These are phyloP conservation scores for Fagopyrum esculentum DNA, from an alignment of 148 eudicot species.

Conservation along the genomic window DNA sequence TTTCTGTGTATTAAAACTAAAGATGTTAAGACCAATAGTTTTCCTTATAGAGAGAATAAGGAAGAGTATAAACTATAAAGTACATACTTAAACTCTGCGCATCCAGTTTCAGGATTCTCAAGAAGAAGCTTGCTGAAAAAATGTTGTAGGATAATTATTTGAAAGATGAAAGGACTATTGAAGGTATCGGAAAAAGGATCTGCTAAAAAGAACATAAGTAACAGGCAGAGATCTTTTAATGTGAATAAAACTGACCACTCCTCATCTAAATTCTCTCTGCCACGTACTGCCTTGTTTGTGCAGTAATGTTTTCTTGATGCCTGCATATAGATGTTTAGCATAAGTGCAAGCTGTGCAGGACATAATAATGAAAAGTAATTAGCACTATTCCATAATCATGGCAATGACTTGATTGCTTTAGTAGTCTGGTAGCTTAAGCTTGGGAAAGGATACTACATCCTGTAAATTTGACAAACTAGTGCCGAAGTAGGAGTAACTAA, in stretches of 20 bases:
- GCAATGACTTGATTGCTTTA: neutral
- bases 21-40: slow-evolving; percentile 17
- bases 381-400: slow-evolving; percentile 2
- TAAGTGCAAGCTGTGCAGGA: slow-evolving; percentile 5
- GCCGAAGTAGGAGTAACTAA: neutral
- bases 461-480: neutral
- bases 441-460: neutral
- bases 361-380: neutral
- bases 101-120: slow-evolving; percentile 44
- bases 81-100: slow-evolving; percentile 75
- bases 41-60: neutral
- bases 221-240: neutral
- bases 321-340: slow-evolving; percentile 30
- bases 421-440: neutral
- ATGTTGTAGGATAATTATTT: slow-evolving; percentile 3
- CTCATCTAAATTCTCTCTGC: slow-evolving; percentile 62
- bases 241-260: slow-evolving; percentile 51
- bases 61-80: slow-evolving; percentile 2
- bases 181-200: neutral
- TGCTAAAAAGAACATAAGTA: neutral
- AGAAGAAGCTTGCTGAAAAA: slow-evolving; percentile 69
- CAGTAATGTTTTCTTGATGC: slow-evolving; percentile 94
- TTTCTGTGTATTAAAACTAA: slow-evolving; percentile 42
- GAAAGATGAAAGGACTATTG: slow-evolving; percentile 10
- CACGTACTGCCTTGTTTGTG: slow-evolving; percentile 51